Evolutionary conservation across 1,139 yeast genomes (phyloP), one percentile per base, ranked within the genome.

Genomic region (Hanseniaspora gamundiae): DNA sequence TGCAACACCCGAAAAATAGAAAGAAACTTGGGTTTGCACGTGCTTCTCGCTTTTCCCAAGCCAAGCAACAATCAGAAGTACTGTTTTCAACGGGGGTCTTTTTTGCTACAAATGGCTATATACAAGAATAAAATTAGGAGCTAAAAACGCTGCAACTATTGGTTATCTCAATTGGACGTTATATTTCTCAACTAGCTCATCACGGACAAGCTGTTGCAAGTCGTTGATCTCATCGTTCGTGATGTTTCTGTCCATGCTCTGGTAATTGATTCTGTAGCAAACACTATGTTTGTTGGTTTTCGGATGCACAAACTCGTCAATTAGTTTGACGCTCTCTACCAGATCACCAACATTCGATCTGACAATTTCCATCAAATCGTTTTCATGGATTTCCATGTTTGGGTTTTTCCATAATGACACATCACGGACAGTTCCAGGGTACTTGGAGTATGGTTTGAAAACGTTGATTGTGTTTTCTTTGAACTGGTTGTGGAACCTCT

Each of bases 311-410:
- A 88, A 91, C 56, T 82, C 82, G 59, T 91, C 98, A 40, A 85
- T 73, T 43, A 83, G 64, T 38, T 72, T 67, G 4, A 91, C 98
- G 56, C 79, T 83, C 61, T 88, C 98, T 1, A 87, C 94, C 51
- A 86, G 67, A 64, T 86, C 95, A 7, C 94, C 93, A 7, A 94
- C 95, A 45, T 74, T 73, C 45, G 74, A 71, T 58, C 98, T 76
- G 20, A 91, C 94, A 44, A 84, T 73, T 62, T 91, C 98, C 95
- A 87, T 91, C 30, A 91, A 71, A 59, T 93, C 98, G 59, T 93
- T 91, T 49, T 77, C 83, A 56, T 88, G 96, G 38, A 87, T 65
- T 16, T 54, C 54, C 2, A 57, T 59, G 3, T 57, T 54, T 21
- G 56, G 53, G 9, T 57, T 51, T 10, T 58, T 54, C 97, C 97